phyloP scores from a whole-genome alignment of 176 grass and related monocot genomes.

The Paspalum vaginatum region DNA sequence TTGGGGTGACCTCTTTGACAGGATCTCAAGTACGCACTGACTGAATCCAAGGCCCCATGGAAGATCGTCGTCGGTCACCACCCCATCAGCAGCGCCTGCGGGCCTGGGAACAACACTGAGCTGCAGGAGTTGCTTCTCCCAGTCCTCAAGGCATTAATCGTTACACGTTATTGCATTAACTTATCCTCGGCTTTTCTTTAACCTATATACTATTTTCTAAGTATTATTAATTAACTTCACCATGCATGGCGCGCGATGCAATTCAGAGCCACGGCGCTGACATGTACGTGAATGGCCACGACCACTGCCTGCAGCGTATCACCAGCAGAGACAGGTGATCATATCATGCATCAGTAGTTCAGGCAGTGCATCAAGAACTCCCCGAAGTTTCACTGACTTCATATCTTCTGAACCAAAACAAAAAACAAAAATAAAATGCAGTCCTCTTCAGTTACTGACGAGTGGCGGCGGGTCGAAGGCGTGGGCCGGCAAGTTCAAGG shows the following conservation, averaged over 20 bases:
- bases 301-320: conserved; percentile 83
- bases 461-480: conserved; percentile 87
- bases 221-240: neutral
- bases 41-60: conserved; percentile 65
- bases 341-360: neutral
- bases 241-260: neutral
- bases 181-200: no score
- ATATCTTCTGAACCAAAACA: neutral
- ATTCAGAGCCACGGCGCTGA: conserved; percentile 52
- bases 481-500: conserved; percentile 70
- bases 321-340: conserved; percentile 72
- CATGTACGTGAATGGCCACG: conserved; percentile 82
- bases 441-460: conserved; percentile 62
- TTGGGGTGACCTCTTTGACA: neutral
- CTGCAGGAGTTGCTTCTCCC: conserved; percentile 68
- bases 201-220: no score
- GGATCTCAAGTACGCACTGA: conserved; percentile 59
- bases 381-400: no score
- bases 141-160: conserved; percentile 50
- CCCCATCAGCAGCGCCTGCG: conserved; percentile 79
- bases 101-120: conserved; percentile 82
- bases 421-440: conserved; percentile 30
- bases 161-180: neutral
- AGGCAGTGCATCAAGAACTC: neutral
- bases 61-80: conserved; percentile 94